Evolutionary conservation across 2,329 filamentous ascomycete genomes (phyloP), one percentile per base, ranked within the genome.

Genomic region (Sarocladiaceae sp.): DNA sequence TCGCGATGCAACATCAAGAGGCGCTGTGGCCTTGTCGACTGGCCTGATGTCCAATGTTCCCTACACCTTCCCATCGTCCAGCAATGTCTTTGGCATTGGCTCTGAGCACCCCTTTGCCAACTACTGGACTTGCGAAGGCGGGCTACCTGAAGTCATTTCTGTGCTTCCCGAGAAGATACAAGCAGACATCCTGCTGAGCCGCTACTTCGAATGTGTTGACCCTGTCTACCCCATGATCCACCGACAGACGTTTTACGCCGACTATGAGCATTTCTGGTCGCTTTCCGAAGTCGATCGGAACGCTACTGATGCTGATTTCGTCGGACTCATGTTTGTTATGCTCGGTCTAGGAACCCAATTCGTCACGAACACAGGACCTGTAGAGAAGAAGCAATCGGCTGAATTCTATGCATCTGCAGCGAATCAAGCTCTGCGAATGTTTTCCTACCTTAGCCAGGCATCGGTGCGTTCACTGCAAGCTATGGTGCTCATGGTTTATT

Each of bases 211-310:
- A 61, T 84, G 80, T 57, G 86, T 92, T 47, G 88, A 92, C 62
- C 87, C 88, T 0, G 83, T 92, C 2, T 92, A 91, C 65, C 88
- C 88, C 15, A 90, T 92, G 80, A 77, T 92, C 17, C 84, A 92
- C 60, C 78, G 84, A 10, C 81, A 86, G 58, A 85, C 82, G 6
- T 91, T 92, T 64, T 88, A 88, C 58, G 81, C 83, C 56, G 87
- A 91, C 62, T 91, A 91, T 60, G 86, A 89, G 59, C 80, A 84
- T 54, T 92, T 92, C 64, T 92, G 88, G 88, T 78, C 80, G 1
- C 66, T 88, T 28, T 65, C 73, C 0, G 65, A 67, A 3, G 66
- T 73, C 4, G 84, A 88, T 51, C 86, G 83, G 65, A 73, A 78
- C 51, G 64, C 73, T 1, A 75, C 78, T 1, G 88, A 93, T 60